Base-by-base conservation (phyloP, 2,329 filamentous ascomycete genomes). In the Monosporascus sp. region DNA sequence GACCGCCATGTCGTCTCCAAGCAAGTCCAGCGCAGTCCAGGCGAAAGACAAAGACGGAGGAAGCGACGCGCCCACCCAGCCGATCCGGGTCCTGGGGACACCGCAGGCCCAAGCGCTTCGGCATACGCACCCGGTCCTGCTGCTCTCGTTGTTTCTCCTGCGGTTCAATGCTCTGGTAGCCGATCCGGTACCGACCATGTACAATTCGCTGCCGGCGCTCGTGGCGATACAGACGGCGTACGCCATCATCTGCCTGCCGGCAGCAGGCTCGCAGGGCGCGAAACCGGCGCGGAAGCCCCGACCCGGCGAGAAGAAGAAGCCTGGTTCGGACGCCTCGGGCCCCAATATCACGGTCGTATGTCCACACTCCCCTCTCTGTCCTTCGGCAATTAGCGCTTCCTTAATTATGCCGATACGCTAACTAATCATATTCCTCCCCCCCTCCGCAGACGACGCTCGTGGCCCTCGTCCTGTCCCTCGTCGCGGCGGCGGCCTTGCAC, bases 161-260 rank as follows among this genome's bases (percentile, higher is more conserved):
- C 81, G 81, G 40, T 93, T 95, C 70, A 68, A 73, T 37, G 73
- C 78, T 19, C 76, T 96, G 26, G 87, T 95, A 27, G 75, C 78
- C 17, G 82, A 92, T 59, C 90, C 91, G 0, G 80, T 87, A 2
- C 71, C 78, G 17, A 80, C 86, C 7, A 78, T 96, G 38, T 69
- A 80, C 16, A 77, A 68, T 31, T 76, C 85, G 2, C 73, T 93
- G 3, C 78, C 86, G 0, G 79, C 83, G 14, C 75, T 92, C 16
- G 80, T 81, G 3, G 70, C 77, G 5, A 67, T 91, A 3, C 91
- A 96, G 69, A 73, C 78, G 14, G 73, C 70, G 11, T 89, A 89
- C 63, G 80, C 81, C 4, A 69, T 85, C 14, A 59, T 83, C 41
- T 88, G 86, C 52, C 75, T 91, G 26, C 86, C 87, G 1, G 75